These are phyloP conservation scores for Prorocentrum cordatum DNA, from an alignment of 169 alveolate genomes.

Conservation along the genomic window DNA sequence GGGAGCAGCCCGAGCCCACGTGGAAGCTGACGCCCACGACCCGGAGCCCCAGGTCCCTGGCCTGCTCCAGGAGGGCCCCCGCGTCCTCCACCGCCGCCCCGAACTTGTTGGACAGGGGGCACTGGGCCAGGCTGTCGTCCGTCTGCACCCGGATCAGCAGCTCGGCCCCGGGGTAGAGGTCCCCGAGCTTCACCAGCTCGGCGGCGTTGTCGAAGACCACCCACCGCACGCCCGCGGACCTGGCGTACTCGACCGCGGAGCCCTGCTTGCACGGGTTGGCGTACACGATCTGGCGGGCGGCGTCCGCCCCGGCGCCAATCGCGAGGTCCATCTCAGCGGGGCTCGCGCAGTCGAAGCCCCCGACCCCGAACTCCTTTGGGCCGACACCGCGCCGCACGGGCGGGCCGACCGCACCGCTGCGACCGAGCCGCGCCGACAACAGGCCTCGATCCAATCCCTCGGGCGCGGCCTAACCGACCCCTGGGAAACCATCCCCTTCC, in stretches of 20 bases:
- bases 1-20: slow-evolving; percentile 53
- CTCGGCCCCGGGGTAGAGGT: not conserved
- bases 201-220: slow-evolving; percentile 8
- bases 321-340: not conserved
- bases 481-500: too few species aligned
- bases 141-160: slow-evolving; percentile 36
- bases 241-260: not conserved
- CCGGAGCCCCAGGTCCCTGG: not conserved
- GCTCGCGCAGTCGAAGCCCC: not conserved
- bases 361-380: too few species aligned
- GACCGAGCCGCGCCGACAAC: too few species aligned
- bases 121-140: slow-evolving; percentile 24
- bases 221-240: not conserved
- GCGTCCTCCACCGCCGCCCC: slow-evolving; percentile 16
- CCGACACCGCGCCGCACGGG: too few species aligned
- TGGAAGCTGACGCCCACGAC: slow-evolving; percentile 52
- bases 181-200: not conserved
- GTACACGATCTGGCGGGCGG: not conserved
- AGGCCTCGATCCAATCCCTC: too few species aligned
- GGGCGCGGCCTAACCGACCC: too few species aligned
- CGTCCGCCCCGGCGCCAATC: not conserved
- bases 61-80: not conserved
- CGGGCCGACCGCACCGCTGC: too few species aligned
- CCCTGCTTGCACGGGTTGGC: slow-evolving; percentile 49
- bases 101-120: slow-evolving; percentile 60